Evolutionary conservation across 345 rosid species (phyloP).

Genomic region (Gossypium raimondii): DNA sequence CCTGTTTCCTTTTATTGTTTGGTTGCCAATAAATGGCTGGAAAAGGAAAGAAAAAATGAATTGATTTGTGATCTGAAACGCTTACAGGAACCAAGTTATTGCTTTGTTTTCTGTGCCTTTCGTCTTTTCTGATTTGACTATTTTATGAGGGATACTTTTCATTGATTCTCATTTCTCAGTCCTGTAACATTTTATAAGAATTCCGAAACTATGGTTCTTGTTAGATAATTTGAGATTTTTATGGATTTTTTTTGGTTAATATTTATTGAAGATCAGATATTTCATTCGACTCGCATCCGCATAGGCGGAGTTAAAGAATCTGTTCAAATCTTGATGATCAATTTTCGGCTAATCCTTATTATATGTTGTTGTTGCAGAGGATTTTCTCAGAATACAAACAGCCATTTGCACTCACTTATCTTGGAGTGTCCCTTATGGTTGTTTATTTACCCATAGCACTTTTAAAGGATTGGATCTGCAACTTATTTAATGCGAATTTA

Average conservation of each 20-base stretch:
- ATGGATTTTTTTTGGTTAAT: not conserved
- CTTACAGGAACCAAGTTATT: not conserved
- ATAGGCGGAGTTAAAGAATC: not conserved
- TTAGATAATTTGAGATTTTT: not conserved
- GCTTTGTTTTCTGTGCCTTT: not conserved
- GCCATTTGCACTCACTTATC: slow-evolving; percentile 58
- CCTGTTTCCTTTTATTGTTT: not conserved
- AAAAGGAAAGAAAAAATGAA: not conserved
- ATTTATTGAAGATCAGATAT: not conserved
- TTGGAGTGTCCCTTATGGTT: slow-evolving; percentile 64
- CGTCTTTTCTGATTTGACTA: not conserved
- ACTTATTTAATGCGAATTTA: slow-evolving; percentile 15
- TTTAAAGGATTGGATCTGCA: slow-evolving; percentile 42
- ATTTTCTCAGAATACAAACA: slow-evolving; percentile 51
- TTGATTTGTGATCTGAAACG: not conserved
- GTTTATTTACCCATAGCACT: slow-evolving; percentile 47
- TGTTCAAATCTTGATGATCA: not conserved
- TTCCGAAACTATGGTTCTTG: not conserved
- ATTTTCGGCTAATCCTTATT: not conserved
- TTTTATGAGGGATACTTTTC: not conserved
- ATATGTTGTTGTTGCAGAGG: slow-evolving; percentile 33
- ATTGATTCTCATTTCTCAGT: not conserved
- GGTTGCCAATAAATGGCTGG: not conserved
- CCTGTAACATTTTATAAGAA: not conserved
- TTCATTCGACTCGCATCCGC: not conserved